Conservation (phyloP, 345 rosid genomes). For the Linum trigynum region DNA sequence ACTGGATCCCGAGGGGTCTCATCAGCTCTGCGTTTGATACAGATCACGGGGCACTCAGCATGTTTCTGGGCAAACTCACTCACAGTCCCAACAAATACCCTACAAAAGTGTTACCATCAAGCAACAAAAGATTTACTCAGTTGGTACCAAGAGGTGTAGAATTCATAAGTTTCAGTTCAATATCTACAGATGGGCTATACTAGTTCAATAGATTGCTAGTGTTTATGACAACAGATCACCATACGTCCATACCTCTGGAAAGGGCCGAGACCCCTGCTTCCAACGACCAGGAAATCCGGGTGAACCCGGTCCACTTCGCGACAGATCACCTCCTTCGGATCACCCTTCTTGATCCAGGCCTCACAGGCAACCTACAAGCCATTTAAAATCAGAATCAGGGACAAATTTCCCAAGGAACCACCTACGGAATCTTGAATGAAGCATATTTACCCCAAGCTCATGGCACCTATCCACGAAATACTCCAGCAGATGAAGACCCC, state of each 20-base stretch:
- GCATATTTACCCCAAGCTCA: slow-evolving; percentile 58
- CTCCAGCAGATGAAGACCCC: slow-evolving; percentile 82
- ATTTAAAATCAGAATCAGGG: slow-evolving; percentile 7
- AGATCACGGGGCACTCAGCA: slow-evolving; percentile 83
- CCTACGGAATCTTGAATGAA: background rate
- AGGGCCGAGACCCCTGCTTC: slow-evolving; percentile 91
- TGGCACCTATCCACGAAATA: slow-evolving; percentile 71
- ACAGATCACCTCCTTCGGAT: slow-evolving; percentile 82
- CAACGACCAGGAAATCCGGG: slow-evolving; percentile 84
- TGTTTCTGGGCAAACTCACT: slow-evolving; percentile 96
- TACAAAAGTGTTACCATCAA: slow-evolving; percentile 22
- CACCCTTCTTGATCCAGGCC: slow-evolving; percentile 86
- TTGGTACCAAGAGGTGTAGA: background rate
- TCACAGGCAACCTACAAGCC: slow-evolving; percentile 60
- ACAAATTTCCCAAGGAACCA: background rate
- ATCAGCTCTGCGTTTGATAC: slow-evolving; percentile 72
- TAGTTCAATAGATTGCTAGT: background rate
- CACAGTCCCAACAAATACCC: slow-evolving; percentile 94
- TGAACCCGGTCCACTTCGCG: slow-evolving; percentile 68
- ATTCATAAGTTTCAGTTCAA: background rate
- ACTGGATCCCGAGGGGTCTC: slow-evolving; percentile 92
- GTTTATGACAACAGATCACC: background rate
- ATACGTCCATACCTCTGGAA: slow-evolving; percentile 63
- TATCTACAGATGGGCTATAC: background rate
- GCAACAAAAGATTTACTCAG: background rate